A percentile compares a stretch with the other conserved stretches of the same genome.
Evolutionary conservation across 345 rosid species (phyloP).

Genomic region (Eucalyptus curtisii): DNA sequence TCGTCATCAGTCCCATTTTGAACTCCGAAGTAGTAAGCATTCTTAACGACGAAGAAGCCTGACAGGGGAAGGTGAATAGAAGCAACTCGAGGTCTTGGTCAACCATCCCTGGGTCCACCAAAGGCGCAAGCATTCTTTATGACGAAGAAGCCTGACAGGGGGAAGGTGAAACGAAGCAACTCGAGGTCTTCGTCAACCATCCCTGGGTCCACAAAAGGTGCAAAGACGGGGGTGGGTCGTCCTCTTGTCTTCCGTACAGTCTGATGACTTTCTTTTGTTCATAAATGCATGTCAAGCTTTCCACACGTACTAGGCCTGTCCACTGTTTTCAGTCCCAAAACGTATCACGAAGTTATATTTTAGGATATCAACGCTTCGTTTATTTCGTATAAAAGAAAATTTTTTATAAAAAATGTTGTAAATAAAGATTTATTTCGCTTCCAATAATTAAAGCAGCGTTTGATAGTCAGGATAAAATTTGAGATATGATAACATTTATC

Average conservation of each 20-base stretch:
- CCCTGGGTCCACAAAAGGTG: background rate
- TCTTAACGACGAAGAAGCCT: background rate
- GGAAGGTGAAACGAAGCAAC: too few relatives aligned
- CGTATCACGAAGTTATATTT: background rate
- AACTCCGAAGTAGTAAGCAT: background rate
- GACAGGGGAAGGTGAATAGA: background rate
- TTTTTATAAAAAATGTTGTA: too few relatives aligned
- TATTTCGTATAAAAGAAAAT: background rate
- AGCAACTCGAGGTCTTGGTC: background rate
- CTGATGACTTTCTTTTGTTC: background rate
- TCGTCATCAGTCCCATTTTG: background rate
- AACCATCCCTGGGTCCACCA: background rate
- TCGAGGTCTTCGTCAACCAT: too few relatives aligned
- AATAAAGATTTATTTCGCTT: too few relatives aligned
- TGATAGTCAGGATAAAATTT: too few relatives aligned
- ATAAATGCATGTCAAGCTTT: background rate
- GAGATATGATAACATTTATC: too few relatives aligned
- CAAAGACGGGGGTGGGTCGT: background rate
- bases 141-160: too few relatives aligned
- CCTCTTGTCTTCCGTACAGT: background rate
- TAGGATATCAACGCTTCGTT: background rate
- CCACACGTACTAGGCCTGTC: background rate
- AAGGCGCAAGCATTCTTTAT: background rate
- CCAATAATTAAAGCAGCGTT: too few relatives aligned
- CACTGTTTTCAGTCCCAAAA: conserved; percentile 8